Conservation (phyloP, 2,329 filamentous ascomycete genomes). For the Colletotrichum sp. region DNA sequence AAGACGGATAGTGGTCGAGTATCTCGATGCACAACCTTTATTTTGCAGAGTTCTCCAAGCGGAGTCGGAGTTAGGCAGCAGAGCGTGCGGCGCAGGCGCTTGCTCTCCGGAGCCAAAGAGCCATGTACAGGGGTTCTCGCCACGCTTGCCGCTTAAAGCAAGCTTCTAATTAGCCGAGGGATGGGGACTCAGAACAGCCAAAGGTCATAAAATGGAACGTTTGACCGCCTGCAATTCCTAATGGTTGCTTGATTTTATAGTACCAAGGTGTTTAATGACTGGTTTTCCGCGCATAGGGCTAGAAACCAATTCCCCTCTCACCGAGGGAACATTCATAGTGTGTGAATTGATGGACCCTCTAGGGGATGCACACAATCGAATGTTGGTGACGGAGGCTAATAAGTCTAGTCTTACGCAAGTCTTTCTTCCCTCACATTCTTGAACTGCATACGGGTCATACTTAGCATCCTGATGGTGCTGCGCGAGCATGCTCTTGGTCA, state of each 20-base stretch:
- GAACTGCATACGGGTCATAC: too few species aligned
- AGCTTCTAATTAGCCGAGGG: background rate
- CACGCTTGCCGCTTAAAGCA: background rate
- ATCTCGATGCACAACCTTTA: background rate
- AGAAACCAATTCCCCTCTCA: background rate
- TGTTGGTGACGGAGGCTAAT: background rate
- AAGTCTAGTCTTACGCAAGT: background rate
- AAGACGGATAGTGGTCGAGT: background rate
- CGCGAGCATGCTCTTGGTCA: too few species aligned
- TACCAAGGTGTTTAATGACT: rapidly evolving
- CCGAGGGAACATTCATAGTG: background rate
- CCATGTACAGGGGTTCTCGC: background rate
- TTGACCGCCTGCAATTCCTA: background rate
- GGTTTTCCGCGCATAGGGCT: background rate
- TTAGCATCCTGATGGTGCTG: too few species aligned
- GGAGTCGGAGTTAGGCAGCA: background rate
- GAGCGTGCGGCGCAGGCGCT: background rate
- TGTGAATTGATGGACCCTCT: background rate
- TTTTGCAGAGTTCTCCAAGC: background rate
- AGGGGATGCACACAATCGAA: background rate
- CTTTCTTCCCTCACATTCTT: too few species aligned
- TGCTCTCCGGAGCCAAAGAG: background rate
- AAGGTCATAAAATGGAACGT: background rate
- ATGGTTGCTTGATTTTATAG: background rate
- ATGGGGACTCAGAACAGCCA: background rate